A percentile compares a stretch with the other conserved stretches of the same genome.
These are phyloP conservation scores for Blastobotrys malaysiensis DNA, from an alignment of 1,139 yeast species.

Conservation along the genomic window DNA sequence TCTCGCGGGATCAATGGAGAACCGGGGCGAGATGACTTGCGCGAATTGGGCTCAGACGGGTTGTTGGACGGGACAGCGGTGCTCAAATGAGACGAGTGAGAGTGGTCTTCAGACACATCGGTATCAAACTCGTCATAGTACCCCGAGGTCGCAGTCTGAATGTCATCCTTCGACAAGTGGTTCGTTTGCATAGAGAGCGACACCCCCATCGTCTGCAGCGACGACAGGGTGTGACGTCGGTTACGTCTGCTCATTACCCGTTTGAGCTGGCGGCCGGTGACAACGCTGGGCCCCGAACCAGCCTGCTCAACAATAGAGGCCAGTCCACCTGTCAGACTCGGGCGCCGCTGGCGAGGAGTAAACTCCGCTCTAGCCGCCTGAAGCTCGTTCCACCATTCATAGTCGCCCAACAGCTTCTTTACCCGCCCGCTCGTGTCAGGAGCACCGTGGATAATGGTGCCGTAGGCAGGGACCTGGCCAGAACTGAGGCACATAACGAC, in stretches of 20 bases:
- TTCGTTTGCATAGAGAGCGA: slow-evolving; percentile 69
- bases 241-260: slow-evolving; percentile 14
- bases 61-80: not conserved
- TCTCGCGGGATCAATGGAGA: not conserved
- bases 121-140: slow-evolving; percentile 20
- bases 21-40: not conserved
- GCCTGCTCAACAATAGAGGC: slow-evolving; percentile 1
- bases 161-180: slow-evolving; percentile 29
- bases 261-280: not conserved
- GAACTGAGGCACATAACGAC: slow-evolving; percentile 62
- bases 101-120: slow-evolving; percentile 11
- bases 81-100: not conserved
- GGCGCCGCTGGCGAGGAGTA: not conserved
- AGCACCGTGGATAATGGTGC: slow-evolving; percentile 69
- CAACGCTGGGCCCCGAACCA: not conserved
- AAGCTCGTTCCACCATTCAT: slow-evolving; percentile 65
- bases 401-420: slow-evolving; percentile 38
- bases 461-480: slow-evolving; percentile 59
- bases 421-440: slow-evolving; percentile 29
- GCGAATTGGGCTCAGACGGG: not conserved
- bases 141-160: slow-evolving; percentile 9
- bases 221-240: slow-evolving; percentile 33
- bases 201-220: slow-evolving; percentile 61
- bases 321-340: not conserved
- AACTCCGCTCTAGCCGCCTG: slow-evolving; percentile 47